Base-by-base conservation (phyloP, 2,329 filamentous ascomycete genomes). In the Arthrobotrys iridis region DNA sequence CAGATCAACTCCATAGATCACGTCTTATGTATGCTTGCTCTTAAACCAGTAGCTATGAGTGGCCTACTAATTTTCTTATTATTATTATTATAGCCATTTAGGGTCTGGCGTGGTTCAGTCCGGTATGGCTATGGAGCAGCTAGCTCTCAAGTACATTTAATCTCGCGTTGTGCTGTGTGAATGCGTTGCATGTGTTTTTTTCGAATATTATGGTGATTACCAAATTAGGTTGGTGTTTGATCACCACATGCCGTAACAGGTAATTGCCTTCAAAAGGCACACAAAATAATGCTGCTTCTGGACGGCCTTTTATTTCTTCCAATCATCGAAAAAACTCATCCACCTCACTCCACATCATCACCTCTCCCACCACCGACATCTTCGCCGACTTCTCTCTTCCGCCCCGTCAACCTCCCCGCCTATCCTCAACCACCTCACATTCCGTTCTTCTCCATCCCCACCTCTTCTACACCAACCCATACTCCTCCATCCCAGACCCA, bases 351-450 rank as follows among this genome's bases (percentile, higher is more conserved):
- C 72, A 70, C 50, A 20, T 68, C 75, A 75, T 72, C 77, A 65
- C 66, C 75, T 77, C 72, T 77, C 76, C 77, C 75, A 76, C 78
- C 78, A 76, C 77, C 77, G 76, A 68, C 76, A 62, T 52, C 48
- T 40, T 72, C 77, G 58, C 70, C 70, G 59, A 58, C 67, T 76
- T 67, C 76, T 50, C 70, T 77, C 66, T 72, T 55, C 66, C 78
- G 62, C 71, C 78, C 63, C 78, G 10, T 20, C 20, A 67, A 78
- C 77, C 75, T 77, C 67, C 68, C 67, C 55, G 28, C n/a, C 46
- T 55, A 59, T 48, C 30, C 46, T 48, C 37, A 59, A 28, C 48
- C 20, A 66, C 55, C 37, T 55, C 71, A 57, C 50, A 58, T 52
- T 46, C 72, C 62, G 45, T 60, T 60, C 76, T 50, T 55, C 37